Base-by-base conservation (phyloP, 139 green algal genomes). In the Tetradesmus lagerheimii region DNA sequence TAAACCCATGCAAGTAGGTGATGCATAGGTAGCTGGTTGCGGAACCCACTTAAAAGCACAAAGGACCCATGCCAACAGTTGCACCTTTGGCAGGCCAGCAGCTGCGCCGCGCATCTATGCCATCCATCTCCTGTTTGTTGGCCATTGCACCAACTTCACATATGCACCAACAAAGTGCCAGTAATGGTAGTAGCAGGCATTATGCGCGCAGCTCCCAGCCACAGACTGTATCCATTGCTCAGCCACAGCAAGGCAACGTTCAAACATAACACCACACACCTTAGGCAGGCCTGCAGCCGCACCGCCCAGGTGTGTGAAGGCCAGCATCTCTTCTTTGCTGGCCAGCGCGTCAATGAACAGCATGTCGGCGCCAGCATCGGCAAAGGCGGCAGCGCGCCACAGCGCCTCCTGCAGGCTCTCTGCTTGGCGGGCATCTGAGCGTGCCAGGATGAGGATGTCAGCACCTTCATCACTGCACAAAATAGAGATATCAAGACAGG, bases 301-400 rank as follows among this genome's bases (percentile, higher is more conserved):
- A 4, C 94, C 92, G 0, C 92, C 90, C 50, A 94, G 80, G 1
- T 80, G 1, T 71, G 92, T 95, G 66, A 99, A 94, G 1, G 92
- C 89, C 31, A 62, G 43, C 98, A 99, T 98, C 89, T 99, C 98
- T 16, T 94, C 96, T 45, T 91, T 93, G 4, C 86, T 95, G 83
- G 94, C 94, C 85, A 99, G 92, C 14, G 98, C 98, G 80, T 99
- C 98, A 45, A 99, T 97, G 92, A 99, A 99, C 6, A 99, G 85
- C 25, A 98, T 93, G 92, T 99, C 98, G 0, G 97, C 97, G 6
- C 82, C 82, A 16, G 94, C 96, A 50, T 98, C 97, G 1, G 96
- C 97, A 94, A 99, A 99, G 12, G 97, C 97, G 25, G 85, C 82
- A 8, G 84, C 34, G 88, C 97, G 89, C 93, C 92, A 97, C 77